Percentiles rank a stretch among this genome's conserved stretches.
Evolutionary conservation across 2,329 filamentous ascomycete species (phyloP).

Genomic region (Fusarium sp.): DNA sequence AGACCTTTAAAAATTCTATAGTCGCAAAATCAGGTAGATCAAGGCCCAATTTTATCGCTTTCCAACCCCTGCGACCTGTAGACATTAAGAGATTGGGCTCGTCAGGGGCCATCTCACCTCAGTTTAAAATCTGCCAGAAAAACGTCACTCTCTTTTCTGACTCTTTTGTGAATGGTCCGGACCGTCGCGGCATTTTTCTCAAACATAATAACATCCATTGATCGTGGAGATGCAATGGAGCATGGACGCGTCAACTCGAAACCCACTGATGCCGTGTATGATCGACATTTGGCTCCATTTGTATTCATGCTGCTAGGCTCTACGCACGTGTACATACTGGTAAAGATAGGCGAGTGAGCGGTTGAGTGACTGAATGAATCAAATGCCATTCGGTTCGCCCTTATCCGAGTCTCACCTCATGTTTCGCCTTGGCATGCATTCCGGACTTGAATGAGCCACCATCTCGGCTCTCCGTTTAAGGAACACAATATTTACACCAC

Average conservation of each 20-base stretch:
- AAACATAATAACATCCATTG: constrained; percentile 21
- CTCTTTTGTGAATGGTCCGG: constrained; percentile 17
- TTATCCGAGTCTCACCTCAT: constrained; percentile 33
- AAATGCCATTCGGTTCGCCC: constrained; percentile 19
- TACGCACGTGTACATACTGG: constrained; percentile 5
- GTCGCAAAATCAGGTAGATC: too few relatives aligned
- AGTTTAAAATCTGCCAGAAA: constrained; percentile 10
- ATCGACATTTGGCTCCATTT: constrained; percentile 26
- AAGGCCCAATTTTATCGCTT: too few relatives aligned
- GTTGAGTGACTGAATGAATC: background rate
- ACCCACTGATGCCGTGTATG: constrained; percentile 27
- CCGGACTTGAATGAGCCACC: background rate
- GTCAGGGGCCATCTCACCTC: constrained; percentile 23
- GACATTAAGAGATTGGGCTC: constrained; percentile 20
- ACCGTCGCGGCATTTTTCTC: constrained; percentile 27
- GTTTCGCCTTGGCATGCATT: constrained; percentile 30
- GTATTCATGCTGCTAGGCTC: constrained; percentile 4
- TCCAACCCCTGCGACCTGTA: too few relatives aligned
- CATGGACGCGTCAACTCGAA: constrained; percentile 39
- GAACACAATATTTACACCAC: constrained; percentile 8
- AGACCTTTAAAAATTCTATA: too few relatives aligned
- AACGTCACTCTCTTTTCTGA: background rate
- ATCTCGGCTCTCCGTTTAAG: constrained; percentile 19
- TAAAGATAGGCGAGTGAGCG: constrained; percentile 10
- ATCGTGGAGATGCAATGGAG: constrained; percentile 6